These are phyloP conservation scores for Didymella sp. DNA, from an alignment of 2,329 filamentous ascomycete genomes.

Conservation along the genomic window DNA sequence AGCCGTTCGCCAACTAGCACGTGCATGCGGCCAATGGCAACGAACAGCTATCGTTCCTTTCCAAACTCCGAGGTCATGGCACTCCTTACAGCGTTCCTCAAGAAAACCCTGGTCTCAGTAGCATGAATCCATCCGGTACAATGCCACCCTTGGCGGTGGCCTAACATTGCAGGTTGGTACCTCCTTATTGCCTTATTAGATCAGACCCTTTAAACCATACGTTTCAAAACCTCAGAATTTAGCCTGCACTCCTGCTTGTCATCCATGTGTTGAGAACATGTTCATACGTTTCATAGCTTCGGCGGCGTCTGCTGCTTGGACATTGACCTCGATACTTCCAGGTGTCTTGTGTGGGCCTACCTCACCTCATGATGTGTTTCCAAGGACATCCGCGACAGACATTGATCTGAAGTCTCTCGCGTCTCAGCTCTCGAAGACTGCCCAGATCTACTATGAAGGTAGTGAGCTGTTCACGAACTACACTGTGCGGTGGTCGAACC, in stretches of 20 bases:
- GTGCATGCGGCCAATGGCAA: background rate
- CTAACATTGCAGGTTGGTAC: background rate
- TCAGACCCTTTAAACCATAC: constrained; percentile 4
- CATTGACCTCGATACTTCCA: constrained; percentile 16
- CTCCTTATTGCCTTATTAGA: background rate
- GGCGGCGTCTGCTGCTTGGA: constrained; percentile 16
- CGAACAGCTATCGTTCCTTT: background rate
- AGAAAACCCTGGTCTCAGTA: background rate
- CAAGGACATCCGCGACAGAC: constrained; percentile 21
- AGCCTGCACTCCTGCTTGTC: background rate
- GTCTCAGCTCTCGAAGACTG: constrained; percentile 22
- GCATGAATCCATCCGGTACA: background rate
- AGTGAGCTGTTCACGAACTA: constrained; percentile 22
- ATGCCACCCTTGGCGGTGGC: background rate
- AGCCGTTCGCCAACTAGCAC: background rate
- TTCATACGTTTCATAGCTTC: constrained; percentile 19
- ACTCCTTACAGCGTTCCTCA: background rate
- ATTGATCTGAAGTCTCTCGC: constrained; percentile 28
- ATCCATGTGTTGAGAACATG: constrained; percentile 13
- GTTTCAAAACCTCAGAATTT: background rate
- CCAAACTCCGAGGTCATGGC: background rate
- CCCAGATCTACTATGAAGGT: constrained; percentile 28
- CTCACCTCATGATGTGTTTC: constrained; percentile 10
- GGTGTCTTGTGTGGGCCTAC: constrained; percentile 19
- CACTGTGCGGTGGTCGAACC: constrained; percentile 29